Conservation (phyloP, 2,329 filamentous ascomycete species). For the Fusarium ambrosium region DNA sequence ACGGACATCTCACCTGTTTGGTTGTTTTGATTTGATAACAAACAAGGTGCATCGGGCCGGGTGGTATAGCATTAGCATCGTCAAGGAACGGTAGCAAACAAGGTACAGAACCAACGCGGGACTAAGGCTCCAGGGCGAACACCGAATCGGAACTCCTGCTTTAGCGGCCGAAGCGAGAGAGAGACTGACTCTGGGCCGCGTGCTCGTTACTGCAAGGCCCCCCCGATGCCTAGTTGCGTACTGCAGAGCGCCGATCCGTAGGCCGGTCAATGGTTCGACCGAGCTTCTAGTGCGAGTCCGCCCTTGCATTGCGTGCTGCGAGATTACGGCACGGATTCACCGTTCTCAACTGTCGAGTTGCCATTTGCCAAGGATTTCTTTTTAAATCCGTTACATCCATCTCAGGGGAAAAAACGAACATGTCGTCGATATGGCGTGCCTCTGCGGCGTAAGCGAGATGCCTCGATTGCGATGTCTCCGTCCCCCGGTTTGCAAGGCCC, state of each 20-base stretch:
- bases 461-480: neutral
- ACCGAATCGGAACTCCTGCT: constrained; percentile 4
- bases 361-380: too few species aligned
- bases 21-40: constrained; percentile 34
- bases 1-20: constrained; percentile 23
- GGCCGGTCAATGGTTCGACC: constrained; percentile 9
- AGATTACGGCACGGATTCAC: neutral
- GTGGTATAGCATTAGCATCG: constrained; percentile 7
- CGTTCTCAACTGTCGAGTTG: neutral
- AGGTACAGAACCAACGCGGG: neutral
- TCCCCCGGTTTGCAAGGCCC: neutral
- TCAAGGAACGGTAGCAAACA: neutral
- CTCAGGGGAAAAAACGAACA: constrained; percentile 4
- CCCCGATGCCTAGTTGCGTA: constrained; percentile 22
- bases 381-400: neutral
- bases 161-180: neutral
- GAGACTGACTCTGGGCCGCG: neutral
- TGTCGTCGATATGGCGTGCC: constrained; percentile 4
- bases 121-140: neutral
- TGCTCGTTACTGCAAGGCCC: neutral
- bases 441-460: neutral
- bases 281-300: constrained; percentile 3
- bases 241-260: constrained; percentile 18
- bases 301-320: constrained; percentile 1
- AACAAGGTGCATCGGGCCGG: constrained; percentile 6